Evolutionary conservation across 352 stramenopile genomes (phyloP), one percentile per base, ranked within the genome.

Genomic region (Blastocystis sp.): DNA sequence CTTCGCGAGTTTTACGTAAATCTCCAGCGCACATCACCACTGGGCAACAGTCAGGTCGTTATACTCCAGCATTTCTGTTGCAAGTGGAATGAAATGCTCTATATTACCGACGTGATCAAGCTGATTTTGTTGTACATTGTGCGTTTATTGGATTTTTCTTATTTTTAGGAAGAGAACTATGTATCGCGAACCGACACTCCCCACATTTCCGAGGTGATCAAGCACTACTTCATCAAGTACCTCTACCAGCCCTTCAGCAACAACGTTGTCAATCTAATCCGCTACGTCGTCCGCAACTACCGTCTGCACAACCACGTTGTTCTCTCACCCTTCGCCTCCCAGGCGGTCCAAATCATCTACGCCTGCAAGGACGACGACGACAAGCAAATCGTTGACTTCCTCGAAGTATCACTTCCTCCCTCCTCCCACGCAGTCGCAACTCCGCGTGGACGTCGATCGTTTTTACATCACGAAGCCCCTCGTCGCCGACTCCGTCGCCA

Each of bases 31-130:
- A 36, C 18, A 29, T 76, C 27, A 9, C n/a, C 8, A 38, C 8
- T 3, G 21, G 16, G n/a, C 34, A 29, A 32, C 36, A 51, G n/a
- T 18, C n/a, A 34, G 18, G 14, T 53, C 8, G 21, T 27, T 56
- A 38, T 42, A 54, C 6, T 76, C 11, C 29, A 6, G 4, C 8
- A 40, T 21, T 27, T 76, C 0, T 76, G 64, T 34, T 76, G 64
- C n/a, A 76, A 76, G 32, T 76, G 64, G 64, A 36, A 76, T 3
- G 64, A 76, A 56, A 76, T 76, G 64, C 11, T 54, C 9, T 76
- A 53, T 27, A 76, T 76, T n/a, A 40, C 24, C 7, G 16, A 54
- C 18, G 40, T 76, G 16, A 18, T 76, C 18, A 56, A 29, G 8
- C 6, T 56, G 18, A 32, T 76, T 42, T 44, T 76, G 1, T 32